Evolutionary conservation across 2,329 filamentous ascomycete genomes (phyloP).

Genomic region (Aureobasidium mangrovei): DNA sequence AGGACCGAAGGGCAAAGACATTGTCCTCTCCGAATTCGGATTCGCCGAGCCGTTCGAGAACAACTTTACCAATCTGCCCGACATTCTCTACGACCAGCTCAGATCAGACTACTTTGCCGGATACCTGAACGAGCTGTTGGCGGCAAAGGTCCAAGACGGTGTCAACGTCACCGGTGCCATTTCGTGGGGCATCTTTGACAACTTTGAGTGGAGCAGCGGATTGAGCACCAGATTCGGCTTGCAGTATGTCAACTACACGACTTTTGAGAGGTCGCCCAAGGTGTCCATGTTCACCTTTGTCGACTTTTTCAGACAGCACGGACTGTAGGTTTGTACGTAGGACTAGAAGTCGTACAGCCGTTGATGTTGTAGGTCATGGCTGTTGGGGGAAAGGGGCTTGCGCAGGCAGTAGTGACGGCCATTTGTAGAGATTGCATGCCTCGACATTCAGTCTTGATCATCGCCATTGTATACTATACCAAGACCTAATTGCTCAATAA

Average conservation of each 20-base stretch:
- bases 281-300: too few relatives aligned
- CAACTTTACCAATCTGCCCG: constrained; percentile 21
- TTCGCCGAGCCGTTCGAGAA: constrained; percentile 29
- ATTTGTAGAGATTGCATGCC: too few relatives aligned
- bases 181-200: constrained; percentile 30
- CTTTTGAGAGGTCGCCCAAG: constrained; percentile 21
- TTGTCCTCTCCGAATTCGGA: constrained; percentile 30
- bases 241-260: constrained; percentile 29
- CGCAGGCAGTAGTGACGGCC: too few relatives aligned
- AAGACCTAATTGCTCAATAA: too few relatives aligned
- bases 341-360: too few relatives aligned
- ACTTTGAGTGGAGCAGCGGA: constrained; percentile 31
- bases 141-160: constrained; percentile 25
- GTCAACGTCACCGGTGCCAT: constrained; percentile 28
- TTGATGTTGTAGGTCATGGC: too few relatives aligned
- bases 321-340: too few relatives aligned
- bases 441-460: too few relatives aligned
- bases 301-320: too few relatives aligned
- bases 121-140: constrained; percentile 29
- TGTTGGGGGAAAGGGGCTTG: too few relatives aligned
- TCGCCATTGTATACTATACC: too few relatives aligned
- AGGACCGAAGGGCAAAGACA: constrained; percentile 16
- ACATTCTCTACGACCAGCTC: constrained; percentile 24
- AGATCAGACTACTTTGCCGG: constrained; percentile 25
- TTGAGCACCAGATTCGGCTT: constrained; percentile 28